phyloP scores from a whole-genome alignment of 2,329 filamentous ascomycete genomes.

The Pseudogymnoascus sp. region DNA sequence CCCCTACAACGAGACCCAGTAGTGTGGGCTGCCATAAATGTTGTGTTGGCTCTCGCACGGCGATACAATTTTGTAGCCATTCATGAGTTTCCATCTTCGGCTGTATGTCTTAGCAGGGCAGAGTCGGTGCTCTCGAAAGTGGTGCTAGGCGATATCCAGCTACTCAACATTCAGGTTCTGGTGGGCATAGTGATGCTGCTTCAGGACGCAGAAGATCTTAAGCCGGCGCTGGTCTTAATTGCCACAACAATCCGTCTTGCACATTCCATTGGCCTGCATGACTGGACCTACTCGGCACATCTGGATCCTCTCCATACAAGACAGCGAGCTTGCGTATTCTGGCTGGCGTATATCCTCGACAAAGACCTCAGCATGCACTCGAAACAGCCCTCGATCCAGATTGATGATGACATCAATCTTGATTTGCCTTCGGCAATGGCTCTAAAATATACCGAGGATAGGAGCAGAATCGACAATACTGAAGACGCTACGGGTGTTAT shows the following conservation, averaged over 20 bases:
- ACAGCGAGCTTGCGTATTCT: conserved; percentile 26
- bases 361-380: conserved; percentile 24
- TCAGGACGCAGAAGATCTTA: conserved; percentile 23
- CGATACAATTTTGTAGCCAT: conserved; percentile 14
- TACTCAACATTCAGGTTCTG: conserved; percentile 28
- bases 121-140: conserved; percentile 25
- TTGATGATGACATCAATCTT: conserved; percentile 23
- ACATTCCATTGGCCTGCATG: conserved; percentile 21
- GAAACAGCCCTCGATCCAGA: conserved; percentile 22
- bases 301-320: conserved; percentile 16
- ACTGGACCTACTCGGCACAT: conserved; percentile 15
- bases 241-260: conserved; percentile 23
- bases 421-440: conserved; percentile 18
- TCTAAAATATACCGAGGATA: too few relatives aligned
- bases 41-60: conserved; percentile 25
- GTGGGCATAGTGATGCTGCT: conserved; percentile 26
- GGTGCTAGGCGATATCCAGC: conserved; percentile 20
- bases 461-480: background rate
- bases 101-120: conserved; percentile 23
- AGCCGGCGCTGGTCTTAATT: conserved; percentile 24
- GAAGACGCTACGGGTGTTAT: conserved; percentile 17
- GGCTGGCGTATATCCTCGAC: conserved; percentile 27
- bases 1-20: conserved; percentile 20
- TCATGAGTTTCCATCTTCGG: conserved; percentile 12
- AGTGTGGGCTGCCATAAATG: conserved; percentile 27